Evolutionary conservation across 2,329 filamentous ascomycete species (phyloP).

Genomic region (Ophiocordyceps polyrhachis-furcata): DNA sequence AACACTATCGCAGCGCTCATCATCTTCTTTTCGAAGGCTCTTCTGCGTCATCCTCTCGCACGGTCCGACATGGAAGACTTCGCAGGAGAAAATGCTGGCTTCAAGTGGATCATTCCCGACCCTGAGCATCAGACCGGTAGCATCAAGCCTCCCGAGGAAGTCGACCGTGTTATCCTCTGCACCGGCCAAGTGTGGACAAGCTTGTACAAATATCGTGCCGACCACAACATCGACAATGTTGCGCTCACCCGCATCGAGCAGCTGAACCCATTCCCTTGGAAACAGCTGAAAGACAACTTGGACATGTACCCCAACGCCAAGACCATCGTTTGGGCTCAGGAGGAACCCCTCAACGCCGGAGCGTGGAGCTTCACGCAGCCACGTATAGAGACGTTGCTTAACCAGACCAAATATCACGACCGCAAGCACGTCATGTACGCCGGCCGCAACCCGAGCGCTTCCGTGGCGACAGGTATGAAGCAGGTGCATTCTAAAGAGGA

Average conservation of each 20-base stretch:
- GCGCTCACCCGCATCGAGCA: constrained; percentile 94
- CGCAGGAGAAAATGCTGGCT: constrained; percentile 64
- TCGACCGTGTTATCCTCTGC: constrained; percentile 89
- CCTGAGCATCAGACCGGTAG: constrained; percentile 58
- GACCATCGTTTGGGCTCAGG: constrained; percentile 93
- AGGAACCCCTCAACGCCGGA: constrained; percentile 94
- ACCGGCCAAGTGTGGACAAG: constrained; percentile 85
- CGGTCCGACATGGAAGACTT: constrained; percentile 86
- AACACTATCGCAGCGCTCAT: constrained; percentile 46
- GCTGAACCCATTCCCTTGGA: constrained; percentile 97
- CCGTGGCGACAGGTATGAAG: constrained; percentile 88
- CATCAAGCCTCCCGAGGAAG: constrained; percentile 66
- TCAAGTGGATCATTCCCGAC: constrained; percentile 92
- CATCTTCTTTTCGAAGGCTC: constrained; percentile 95
- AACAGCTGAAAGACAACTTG: constrained; percentile 88
- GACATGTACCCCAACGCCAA: constrained; percentile 95
- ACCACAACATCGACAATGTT: constrained; percentile 73
- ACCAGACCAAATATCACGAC: constrained; percentile 82
- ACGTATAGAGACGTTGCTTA: constrained; percentile 87
- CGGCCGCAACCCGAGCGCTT: constrained; percentile 80
- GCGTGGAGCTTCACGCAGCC: constrained; percentile 97
- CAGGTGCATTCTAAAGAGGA: constrained; percentile 79
- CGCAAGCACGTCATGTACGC: constrained; percentile 95
- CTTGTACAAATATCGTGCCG: constrained; percentile 75
- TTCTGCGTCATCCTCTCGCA: constrained; percentile 83